Evolutionary conservation across 805 yeast species (phyloP), one percentile per base, ranked within the genome.

Genomic region (Grigorovia transvaalensis): DNA sequence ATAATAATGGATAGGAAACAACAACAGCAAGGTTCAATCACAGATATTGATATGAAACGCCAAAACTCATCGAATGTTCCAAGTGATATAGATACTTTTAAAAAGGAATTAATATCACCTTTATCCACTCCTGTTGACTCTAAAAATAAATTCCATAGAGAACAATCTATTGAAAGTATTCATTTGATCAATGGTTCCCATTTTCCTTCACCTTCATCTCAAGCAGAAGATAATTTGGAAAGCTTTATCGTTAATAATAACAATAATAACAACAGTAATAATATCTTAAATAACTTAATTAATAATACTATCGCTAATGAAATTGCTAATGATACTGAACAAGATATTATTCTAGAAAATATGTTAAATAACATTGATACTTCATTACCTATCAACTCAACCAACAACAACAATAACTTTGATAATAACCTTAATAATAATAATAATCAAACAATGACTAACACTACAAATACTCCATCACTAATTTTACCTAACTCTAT

Each of bases 1-100:
- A 84, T 88, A 84, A 89, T 91, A 48, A 91, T 95, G 82, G 98
- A 93, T 68, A 83, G 95, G 67, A 95, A 91, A 35, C 51, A 30
- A n/a, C 40, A 15, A 3, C 15, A 11, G 23, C 43, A 40, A 23
- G 27, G 27, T 4, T 23, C 27, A 23, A 23, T 23, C 6, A 23
- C 27, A 23, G 6, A 6, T 23, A 23, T 23, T 23, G 27, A 23
- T 23, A 23, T 23, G 27, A 23, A 23, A 23, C 27, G 6, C 27
- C 27, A 23, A 23, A 23, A 23, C 27, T 23, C 27, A 23, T 23
- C 27, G 27, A 23, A 23, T 23, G 27, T 33, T 33, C 38, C 11
- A 33, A 13, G 15, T 33, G 38, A 33, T 33, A 33, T 33, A 13
- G 15, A 33, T 33, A 11, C 38, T 33, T 11, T 33, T 7, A 38